These are phyloP conservation scores for Trichoderma virens DNA, from an alignment of 495 filamentous ascomycete genomes.

Conservation along the genomic window DNA sequence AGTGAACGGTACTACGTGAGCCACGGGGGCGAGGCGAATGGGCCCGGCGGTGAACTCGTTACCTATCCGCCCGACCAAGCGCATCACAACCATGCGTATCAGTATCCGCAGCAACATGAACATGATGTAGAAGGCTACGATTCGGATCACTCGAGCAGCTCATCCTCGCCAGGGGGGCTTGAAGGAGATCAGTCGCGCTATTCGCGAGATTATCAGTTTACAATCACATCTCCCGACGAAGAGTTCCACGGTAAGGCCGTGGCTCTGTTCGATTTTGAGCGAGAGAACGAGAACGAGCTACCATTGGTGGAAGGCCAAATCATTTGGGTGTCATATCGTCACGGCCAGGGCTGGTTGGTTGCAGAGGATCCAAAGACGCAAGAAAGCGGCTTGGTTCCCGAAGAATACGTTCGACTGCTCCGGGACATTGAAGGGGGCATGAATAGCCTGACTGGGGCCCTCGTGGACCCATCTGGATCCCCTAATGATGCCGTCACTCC, in stretches of 20 bases:
- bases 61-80: constrained; percentile 57
- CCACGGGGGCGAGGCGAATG: constrained; percentile 58
- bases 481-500: constrained; percentile 46
- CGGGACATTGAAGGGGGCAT: constrained; percentile 76
- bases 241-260: constrained; percentile 97
- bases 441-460: constrained; percentile 42
- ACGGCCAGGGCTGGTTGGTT: constrained; percentile 95
- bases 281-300: constrained; percentile 95
- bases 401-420: constrained; percentile 90
- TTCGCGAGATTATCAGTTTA: constrained; percentile 86
- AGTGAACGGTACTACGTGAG: constrained; percentile 72
- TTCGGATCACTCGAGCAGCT: constrained; percentile 51
- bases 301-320: constrained; percentile 90
- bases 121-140: constrained; percentile 41
- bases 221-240: constrained; percentile 90
- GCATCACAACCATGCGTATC: constrained; percentile 50
- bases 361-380: constrained; percentile 91
- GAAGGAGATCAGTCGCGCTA: constrained; percentile 59
- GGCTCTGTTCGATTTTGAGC: constrained; percentile 86
- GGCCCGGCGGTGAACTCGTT: constrained; percentile 71
- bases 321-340: constrained; percentile 91
- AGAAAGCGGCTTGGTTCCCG: constrained; percentile 79
- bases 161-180: constrained; percentile 42
- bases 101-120: not conserved
- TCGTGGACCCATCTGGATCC: constrained; percentile 32